Base-by-base conservation (phyloP, 116 monocot genomes). In the Trichopus zeylanicus region DNA sequence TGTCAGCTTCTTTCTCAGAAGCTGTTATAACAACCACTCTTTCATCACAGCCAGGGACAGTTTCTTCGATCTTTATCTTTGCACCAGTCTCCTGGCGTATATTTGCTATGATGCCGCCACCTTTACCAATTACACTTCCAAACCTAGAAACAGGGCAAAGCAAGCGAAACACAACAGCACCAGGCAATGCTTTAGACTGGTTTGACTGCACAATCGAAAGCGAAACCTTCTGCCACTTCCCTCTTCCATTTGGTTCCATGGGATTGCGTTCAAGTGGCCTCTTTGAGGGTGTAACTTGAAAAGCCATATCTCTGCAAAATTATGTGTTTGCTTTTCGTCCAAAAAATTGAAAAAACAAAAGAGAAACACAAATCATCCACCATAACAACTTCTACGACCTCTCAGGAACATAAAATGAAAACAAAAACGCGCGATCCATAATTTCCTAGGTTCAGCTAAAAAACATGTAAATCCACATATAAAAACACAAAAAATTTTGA, bases 121-220 rank as follows among this genome's bases (percentile, higher is more conserved):
- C 97, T 79, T 87, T 91, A 11, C 91, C 97, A 68, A 97, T 86
- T 12, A 91, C 48, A 54, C 81, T 78, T 27, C 91, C 97, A 66
- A 75, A 75, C 56, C 87, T 81, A 0, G 97, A 81, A 59, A 72
- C 27, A 51, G 78, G 91, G 33, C 91, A 97, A 34, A 97, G 84
- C 22, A 97, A 30, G 4, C 87, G 86, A 39, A 87, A 87, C 6
- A 82, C 65, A 32, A 75, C 33, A 72, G 78, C 56, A 15, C 87
- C 76, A 18, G 72, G 56, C 13, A 63, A 21, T 16, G 29, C 13
- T 62, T 72, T 84, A 10, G 63, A 56, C 28, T 71, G 73, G 47
- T 48, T 57, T 20, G 59, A 57, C 52, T 65, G 66, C 25, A 67
- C 48, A 21, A 48, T n/a, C 35, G 68, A 66, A 19, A 62, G 51